Percentiles rank a stretch among this genome's conserved stretches.
Evolutionary conservation across 1,284 basidiomycete species (phyloP).

Genomic region (Volvariella surrecta): DNA sequence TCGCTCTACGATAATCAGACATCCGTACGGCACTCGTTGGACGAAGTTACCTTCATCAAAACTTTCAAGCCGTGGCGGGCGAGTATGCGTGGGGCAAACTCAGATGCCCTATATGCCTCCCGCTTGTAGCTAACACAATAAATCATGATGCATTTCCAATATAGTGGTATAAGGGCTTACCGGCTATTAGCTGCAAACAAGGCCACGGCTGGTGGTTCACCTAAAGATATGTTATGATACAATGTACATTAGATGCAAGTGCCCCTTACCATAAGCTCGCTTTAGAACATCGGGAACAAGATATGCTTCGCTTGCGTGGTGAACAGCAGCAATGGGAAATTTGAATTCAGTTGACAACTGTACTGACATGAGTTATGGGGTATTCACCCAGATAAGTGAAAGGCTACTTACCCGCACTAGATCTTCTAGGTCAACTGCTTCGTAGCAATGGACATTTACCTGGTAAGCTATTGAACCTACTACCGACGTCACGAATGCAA

Average conservation of each 20-base stretch:
- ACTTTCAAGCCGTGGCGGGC: slow-evolving; percentile 59
- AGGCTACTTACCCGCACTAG: slow-evolving; percentile 45
- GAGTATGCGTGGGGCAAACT: slow-evolving; percentile 71
- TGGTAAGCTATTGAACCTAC: slow-evolving; percentile 13
- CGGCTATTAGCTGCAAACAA: slow-evolving; percentile 65
- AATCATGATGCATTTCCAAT: neutral
- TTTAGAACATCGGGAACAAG: slow-evolving; percentile 77
- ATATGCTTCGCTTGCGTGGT: slow-evolving; percentile 84
- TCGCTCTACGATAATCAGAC: slow-evolving; percentile 45
- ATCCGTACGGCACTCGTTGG: slow-evolving; percentile 1
- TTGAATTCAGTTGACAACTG: slow-evolving; percentile 73
- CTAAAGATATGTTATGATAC: slow-evolving; percentile 17
- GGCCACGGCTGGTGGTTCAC: slow-evolving; percentile 63
- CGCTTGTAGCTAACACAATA: slow-evolving; percentile 53
- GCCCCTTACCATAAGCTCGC: slow-evolving; percentile 48
- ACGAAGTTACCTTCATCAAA: slow-evolving; percentile 47
- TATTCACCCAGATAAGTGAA: neutral
- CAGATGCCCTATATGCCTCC: slow-evolving; percentile 71
- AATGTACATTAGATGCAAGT: neutral
- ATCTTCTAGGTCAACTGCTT: slow-evolving; percentile 72
- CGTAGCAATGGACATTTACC: slow-evolving; percentile 66
- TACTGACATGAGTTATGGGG: neutral
- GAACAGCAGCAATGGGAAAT: slow-evolving; percentile 77
- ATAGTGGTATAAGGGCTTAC: slow-evolving; percentile 14
- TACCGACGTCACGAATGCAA: neutral